Evolutionary conservation across 2,329 filamentous ascomycete genomes (phyloP).

Genomic region (Penicillium sp.): DNA sequence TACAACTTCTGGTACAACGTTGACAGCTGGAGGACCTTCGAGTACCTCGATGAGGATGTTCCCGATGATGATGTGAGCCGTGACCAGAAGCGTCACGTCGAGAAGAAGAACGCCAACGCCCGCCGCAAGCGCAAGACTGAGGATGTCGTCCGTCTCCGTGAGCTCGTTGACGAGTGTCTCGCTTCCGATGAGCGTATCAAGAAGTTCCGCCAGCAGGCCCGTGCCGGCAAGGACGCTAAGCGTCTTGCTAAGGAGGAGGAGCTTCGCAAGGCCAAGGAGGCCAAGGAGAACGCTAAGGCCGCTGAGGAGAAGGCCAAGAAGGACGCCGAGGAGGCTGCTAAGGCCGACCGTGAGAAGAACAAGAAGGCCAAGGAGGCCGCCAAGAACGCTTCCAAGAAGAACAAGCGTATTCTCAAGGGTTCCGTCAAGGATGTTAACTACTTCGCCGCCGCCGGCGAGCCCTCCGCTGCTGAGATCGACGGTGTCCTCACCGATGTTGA

Average conservation of each 20-base stretch:
- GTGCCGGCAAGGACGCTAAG: conserved; percentile 96
- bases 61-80: conserved; percentile 98
- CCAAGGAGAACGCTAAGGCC: conserved; percentile 78
- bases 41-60: conserved; percentile 98
- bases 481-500: conserved; percentile 83
- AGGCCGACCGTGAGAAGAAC: conserved; percentile 74
- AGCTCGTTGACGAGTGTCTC: conserved; percentile 83
- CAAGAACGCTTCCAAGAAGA: conserved; percentile 99
- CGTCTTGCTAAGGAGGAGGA: conserved; percentile 85
- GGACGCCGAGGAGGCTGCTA: conserved; percentile 83
- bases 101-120: conserved; percentile 96
- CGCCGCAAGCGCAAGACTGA: conserved; percentile 99
- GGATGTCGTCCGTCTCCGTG: conserved; percentile 86
- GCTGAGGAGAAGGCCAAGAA: conserved; percentile 77
- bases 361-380: conserved; percentile 99
- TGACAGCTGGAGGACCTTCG: conserved; percentile 95
- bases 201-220: conserved; percentile 89
- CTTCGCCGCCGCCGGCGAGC: conserved; percentile 72
- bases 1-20: conserved; percentile 99
- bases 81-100: conserved; percentile 97
- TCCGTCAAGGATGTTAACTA: conserved; percentile 98
- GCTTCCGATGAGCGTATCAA: conserved; percentile 93
- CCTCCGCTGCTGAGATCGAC: conserved; percentile 77
- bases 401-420: conserved; percentile 94
- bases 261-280: conserved; percentile 82